Conservation (phyloP, 805 yeast species). For the Diddensiella caesifluorescens region DNA sequence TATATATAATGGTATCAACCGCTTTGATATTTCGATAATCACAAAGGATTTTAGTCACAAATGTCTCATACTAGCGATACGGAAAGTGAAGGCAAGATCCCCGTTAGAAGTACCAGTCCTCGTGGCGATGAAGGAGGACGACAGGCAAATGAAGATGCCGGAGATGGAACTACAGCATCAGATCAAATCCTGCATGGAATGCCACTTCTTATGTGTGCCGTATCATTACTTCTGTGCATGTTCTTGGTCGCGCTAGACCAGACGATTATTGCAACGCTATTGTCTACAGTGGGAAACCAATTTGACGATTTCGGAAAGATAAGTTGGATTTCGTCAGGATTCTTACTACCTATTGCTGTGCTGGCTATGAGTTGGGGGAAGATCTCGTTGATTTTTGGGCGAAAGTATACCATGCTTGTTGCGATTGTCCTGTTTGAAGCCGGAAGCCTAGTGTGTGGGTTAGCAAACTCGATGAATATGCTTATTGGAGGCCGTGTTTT, state of each 20-base stretch:
- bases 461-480: slow-evolving; percentile 42
- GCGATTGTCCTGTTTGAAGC: slow-evolving; percentile 38
- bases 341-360: slow-evolving; percentile 54
- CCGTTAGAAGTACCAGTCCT: no score
- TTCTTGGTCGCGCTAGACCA: slow-evolving; percentile 40
- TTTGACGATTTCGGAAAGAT: slow-evolving; percentile 39
- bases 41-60: no score
- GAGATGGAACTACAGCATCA: slow-evolving; percentile 23
- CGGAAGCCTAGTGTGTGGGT: slow-evolving; percentile 44
- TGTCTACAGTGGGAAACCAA: slow-evolving; percentile 49
- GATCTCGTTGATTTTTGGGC: slow-evolving; percentile 46
- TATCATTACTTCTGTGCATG: slow-evolving; percentile 20
- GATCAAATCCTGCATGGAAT: slow-evolving; percentile 24
- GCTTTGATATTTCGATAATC: no score
- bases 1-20: no score
- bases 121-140: no score
- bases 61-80: no score
- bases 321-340: slow-evolving; percentile 62
- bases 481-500: slow-evolving; percentile 69
- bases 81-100: no score
- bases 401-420: slow-evolving; percentile 34
- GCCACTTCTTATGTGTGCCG: slow-evolving; percentile 16
- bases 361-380: slow-evolving; percentile 63
- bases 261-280: slow-evolving; percentile 49
- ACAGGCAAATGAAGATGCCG: slow-evolving; percentile 17